Evolutionary conservation across 164 flowering plant genomes (phyloP).

Genomic region (Nymphaea colorata): DNA sequence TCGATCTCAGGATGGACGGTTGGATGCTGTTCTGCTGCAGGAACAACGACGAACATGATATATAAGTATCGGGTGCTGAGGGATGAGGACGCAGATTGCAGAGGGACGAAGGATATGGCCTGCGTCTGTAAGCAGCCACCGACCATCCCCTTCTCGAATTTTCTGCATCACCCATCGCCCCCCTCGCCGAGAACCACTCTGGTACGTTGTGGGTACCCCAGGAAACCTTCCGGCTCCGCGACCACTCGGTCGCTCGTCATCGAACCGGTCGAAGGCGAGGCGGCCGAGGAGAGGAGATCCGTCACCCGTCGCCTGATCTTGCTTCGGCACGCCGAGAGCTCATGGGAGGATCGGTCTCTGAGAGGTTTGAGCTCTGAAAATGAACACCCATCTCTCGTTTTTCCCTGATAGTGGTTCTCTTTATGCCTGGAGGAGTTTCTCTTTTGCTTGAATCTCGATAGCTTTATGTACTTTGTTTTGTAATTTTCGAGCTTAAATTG

Average conservation of each 20-base stretch:
- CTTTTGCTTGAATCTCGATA: neutral
- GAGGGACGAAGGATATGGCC: too few species aligned
- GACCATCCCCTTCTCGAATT: too few species aligned
- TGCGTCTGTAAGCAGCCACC: too few species aligned
- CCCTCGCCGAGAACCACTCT: neutral
- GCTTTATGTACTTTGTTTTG: neutral
- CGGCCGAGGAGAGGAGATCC: constrained; percentile 4
- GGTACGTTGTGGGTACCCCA: neutral
- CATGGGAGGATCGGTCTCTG: constrained; percentile 43
- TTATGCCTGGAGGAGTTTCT: neutral
- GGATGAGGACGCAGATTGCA: too few species aligned
- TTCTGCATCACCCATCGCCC: too few species aligned
- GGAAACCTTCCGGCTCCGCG: constrained; percentile 8
- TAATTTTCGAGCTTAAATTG: neutral
- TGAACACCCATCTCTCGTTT: neutral
- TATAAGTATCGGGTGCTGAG: too few species aligned
- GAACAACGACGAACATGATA: too few species aligned
- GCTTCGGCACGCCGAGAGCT: constrained; percentile 73
- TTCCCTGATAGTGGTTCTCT: neutral
- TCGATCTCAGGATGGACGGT: too few species aligned
- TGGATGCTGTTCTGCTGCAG: too few species aligned
- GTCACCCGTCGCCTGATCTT: constrained; percentile 60
- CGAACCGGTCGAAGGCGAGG: constrained; percentile 11
- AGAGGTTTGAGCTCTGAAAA: constrained; percentile 26
- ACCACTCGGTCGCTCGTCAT: constrained; percentile 12